Percentiles rank a stretch among this genome's conserved stretches.
These are phyloP conservation scores for Lentinula guzmanii DNA, from an alignment of 768 basidiomycete species.

Conservation along the genomic window DNA sequence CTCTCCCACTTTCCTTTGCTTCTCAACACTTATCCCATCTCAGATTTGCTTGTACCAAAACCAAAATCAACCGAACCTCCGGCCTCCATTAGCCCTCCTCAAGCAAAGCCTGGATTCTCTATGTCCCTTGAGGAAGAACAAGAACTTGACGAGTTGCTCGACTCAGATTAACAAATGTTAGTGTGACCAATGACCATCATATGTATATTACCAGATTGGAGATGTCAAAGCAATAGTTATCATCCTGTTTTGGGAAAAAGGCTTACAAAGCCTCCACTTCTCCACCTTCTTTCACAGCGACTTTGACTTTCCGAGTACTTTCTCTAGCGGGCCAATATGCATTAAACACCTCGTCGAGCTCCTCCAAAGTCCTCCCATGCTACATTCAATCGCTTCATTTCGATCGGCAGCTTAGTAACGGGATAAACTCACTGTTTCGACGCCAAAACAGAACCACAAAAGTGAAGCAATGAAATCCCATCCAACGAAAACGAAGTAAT, in stretches of 20 bases:
- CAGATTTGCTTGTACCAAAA: constrained; percentile 37
- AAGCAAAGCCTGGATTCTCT: constrained; percentile 24
- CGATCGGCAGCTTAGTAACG: not conserved
- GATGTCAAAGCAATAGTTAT: not conserved
- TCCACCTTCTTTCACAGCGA: constrained; percentile 11
- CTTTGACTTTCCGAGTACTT: constrained; percentile 12
- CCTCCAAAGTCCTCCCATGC: constrained; percentile 17
- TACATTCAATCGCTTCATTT: not conserved
- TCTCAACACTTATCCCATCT: not conserved
- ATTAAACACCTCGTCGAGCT: constrained; percentile 20
- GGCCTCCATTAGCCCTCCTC: constrained; percentile 10
- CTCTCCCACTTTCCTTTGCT: not conserved
- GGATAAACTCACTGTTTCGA: constrained; percentile 14
- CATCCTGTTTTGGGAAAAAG: not conserved
- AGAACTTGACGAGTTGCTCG: constrained; percentile 80
- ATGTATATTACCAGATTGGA: not conserved
- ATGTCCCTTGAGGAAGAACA: constrained; percentile 88
- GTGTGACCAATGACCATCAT: not conserved
- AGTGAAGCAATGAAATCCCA: constrained; percentile 17
- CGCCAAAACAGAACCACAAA: constrained; percentile 19
- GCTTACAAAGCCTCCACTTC: not conserved
- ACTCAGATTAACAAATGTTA: constrained; percentile 3
- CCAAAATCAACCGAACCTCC: constrained; percentile 9
- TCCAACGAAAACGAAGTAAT: constrained; percentile 21
- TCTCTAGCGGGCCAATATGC: constrained; percentile 18